These are phyloP conservation scores for Erythrophleum fordii DNA, from an alignment of 306 rosid species.

Conservation along the genomic window DNA sequence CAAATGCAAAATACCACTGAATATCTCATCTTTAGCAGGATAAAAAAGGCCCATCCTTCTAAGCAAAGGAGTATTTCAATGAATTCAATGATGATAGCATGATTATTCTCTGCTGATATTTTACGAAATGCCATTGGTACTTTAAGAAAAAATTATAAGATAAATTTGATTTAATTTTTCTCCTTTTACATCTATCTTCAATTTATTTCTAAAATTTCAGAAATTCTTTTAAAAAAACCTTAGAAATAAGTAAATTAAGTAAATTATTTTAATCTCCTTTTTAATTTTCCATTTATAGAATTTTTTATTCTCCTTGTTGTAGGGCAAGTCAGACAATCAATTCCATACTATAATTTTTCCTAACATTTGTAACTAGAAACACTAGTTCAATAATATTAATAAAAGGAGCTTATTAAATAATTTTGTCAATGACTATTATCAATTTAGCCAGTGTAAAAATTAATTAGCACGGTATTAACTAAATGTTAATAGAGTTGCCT, in stretches of 20 bases:
- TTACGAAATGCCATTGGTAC: background rate
- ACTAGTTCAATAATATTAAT: too few relatives aligned
- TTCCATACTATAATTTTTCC: too few relatives aligned
- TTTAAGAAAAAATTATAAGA: background rate
- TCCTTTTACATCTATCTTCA: background rate
- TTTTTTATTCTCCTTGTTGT: background rate
- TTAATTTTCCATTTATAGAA: background rate
- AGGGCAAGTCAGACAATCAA: background rate
- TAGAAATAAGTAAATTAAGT: background rate
- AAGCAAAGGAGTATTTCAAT: conserved; percentile 17
- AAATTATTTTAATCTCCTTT: too few relatives aligned
- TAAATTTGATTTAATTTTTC: background rate
- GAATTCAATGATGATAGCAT: background rate
- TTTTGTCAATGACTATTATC: too few relatives aligned
- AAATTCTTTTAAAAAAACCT: background rate
- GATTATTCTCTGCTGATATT: background rate
- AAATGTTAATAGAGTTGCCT: too few relatives aligned
- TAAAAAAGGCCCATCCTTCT: background rate
- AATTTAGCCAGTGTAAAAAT: too few relatives aligned
- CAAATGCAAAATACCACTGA: background rate
- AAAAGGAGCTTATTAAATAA: too few relatives aligned
- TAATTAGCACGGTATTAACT: too few relatives aligned
- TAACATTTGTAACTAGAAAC: too few relatives aligned
- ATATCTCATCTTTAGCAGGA: background rate
- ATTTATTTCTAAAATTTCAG: background rate